Evolutionary conservation across 306 rosid species (phyloP), one percentile per base, ranked within the genome.

Genomic region (Luffa acutangula): DNA sequence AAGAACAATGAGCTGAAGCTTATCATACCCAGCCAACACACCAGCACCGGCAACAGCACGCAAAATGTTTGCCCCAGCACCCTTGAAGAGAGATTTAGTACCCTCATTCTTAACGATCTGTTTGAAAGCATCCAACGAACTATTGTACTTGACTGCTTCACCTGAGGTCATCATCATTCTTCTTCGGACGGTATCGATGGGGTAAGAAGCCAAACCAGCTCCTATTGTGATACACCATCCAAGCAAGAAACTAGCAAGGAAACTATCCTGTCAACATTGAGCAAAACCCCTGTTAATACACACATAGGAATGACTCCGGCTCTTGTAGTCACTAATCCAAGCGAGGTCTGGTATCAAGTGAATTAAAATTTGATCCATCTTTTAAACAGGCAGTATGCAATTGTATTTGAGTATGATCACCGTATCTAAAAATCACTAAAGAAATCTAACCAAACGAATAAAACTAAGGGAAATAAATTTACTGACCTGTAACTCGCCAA

Each of bases 91-190:
- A 34, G 98, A 93, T 72, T 91, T 88, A 13, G 95, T 0, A 69
- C 97, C 98, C 87, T 93, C 98, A 0, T 93, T 93, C 81, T 91
- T 85, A 0, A 91, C 45, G 7, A 93, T 93, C 56, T 89, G 91
- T 70, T 84, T 81, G 81, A 93, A 90, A 66, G 97, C 98, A 69
- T 90, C 87, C 81, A 90, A 81, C 57, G 98, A 91, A 87, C 95
- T 90, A 8, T 78, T 88, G 80, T 93, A 93, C 82, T 93, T 91
- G 20, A 93, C 98, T 60, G 94, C 97, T 88, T 93, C 98, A 42
- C 98, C 98, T n/a, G 98, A 93, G 57, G 98, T 93, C 97, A 91
- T 93, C 98, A 93, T 93, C 98, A 91, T 93, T 79, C 98, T 89
- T 91, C 97, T 91, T 43, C 98, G 94, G 62, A 93, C 91, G 12